These are phyloP conservation scores for Goffeauzyma gilvescens DNA, from an alignment of 768 basidiomycete species.

Conservation along the genomic window DNA sequence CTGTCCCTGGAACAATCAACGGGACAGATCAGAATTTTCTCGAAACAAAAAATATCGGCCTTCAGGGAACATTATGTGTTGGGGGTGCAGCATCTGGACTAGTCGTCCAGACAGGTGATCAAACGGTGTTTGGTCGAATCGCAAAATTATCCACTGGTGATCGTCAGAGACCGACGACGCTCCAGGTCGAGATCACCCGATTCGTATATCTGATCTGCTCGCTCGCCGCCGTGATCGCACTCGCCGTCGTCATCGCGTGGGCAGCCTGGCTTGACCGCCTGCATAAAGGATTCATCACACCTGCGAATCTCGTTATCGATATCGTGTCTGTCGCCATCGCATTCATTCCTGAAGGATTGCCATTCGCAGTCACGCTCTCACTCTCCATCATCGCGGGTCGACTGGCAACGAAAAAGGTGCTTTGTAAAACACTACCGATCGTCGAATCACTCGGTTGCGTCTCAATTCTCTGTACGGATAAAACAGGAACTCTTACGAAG, in stretches of 20 bases:
- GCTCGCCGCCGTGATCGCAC: conserved; percentile 36
- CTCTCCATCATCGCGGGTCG: conserved; percentile 37
- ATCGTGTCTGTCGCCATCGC: conserved; percentile 41
- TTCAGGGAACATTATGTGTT: conserved; percentile 35
- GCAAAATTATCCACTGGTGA: conserved; percentile 40
- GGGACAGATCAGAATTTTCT: conserved; percentile 38
- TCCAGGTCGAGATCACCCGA: conserved; percentile 41
- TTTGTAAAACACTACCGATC: conserved; percentile 44
- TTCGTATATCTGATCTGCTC: conserved; percentile 41
- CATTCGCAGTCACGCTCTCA: conserved; percentile 37
- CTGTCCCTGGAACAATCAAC: conserved; percentile 32
- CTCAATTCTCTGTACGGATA: conserved; percentile 43
- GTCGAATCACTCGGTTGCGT: conserved; percentile 51
- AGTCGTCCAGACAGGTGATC: conserved; percentile 23
- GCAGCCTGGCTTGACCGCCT: conserved; percentile 31
- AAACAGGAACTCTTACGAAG: conserved; percentile 39
- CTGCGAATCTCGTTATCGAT: conserved; percentile 40
- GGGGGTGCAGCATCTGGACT: conserved; percentile 23
- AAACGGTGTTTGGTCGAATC: conserved; percentile 37
- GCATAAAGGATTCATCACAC: conserved; percentile 36
- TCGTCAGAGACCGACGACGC: conserved; percentile 36
- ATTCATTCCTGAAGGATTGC: conserved; percentile 34
- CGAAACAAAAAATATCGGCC: conserved; percentile 41
- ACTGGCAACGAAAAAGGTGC: conserved; percentile 40
- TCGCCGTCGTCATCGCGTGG: conserved; percentile 40